A percentile compares a stretch with the other conserved stretches of the same genome.
Conservation (phyloP, 805 yeast genomes). For the Pichia deserticola region DNA sequence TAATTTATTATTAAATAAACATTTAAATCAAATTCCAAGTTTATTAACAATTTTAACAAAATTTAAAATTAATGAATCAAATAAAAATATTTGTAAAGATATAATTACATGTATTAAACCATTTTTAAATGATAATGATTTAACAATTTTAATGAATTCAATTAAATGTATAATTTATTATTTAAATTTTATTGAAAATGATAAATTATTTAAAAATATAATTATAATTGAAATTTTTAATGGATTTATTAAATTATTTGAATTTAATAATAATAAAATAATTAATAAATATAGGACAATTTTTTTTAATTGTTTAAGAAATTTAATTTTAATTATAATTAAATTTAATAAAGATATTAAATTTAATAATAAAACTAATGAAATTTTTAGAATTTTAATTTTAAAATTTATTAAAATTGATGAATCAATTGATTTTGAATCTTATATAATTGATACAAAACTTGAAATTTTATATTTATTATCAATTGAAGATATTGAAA, state of each 20-base stretch:
- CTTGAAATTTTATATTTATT: constrained; percentile 77
- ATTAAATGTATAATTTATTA: constrained; percentile 4
- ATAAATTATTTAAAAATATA: background rate
- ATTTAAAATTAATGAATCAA: background rate
- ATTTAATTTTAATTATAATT: constrained; percentile 2
- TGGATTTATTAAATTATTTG: background rate
- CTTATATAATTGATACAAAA: constrained; percentile 84
- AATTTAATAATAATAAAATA: background rate
- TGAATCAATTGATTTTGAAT: constrained; percentile 53
- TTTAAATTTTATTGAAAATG: background rate
- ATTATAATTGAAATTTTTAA: background rate
- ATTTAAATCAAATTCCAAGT: constrained; percentile 51
- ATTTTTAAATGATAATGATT: background rate
- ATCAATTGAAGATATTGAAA: constrained; percentile 33
- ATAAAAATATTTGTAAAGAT: background rate
- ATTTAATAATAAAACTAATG: background rate
- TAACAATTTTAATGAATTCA: constrained; percentile 3
- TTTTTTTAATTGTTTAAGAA: constrained; percentile 6
- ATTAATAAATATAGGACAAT: background rate
- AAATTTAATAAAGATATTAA: background rate
- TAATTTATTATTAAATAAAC: background rate
- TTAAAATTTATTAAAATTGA: background rate
- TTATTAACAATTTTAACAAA: constrained; percentile 20
- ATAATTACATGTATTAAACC: constrained; percentile 3
- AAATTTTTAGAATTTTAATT: background rate